Base-by-base conservation (phyloP, 208 protist species). In the Vickermania ingenoplastis region DNA sequence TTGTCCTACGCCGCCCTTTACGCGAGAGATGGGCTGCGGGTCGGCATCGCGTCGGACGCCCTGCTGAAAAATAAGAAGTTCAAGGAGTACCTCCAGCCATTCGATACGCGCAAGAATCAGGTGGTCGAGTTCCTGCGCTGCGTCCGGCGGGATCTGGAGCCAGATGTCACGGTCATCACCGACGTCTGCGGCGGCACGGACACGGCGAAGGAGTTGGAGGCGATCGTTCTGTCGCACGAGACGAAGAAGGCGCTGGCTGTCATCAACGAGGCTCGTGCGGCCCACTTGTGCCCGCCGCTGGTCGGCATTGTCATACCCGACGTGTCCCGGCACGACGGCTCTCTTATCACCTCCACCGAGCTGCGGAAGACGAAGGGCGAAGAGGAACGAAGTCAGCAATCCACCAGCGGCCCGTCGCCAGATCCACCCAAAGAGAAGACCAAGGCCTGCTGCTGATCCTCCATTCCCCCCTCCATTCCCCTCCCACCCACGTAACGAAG, bases 161-260 rank as follows among this genome's bases (percentile, higher is more conserved):
- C 92, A 27, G 70, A 87, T 51, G 55, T 91, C n/a, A 68, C 69
- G 4, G 68, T 66, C 0, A 94, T 94, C 36, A 54, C 52, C 0
- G 85, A 95, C 17, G 61, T 78, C 7, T 75, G 69, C 25, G 89
- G 89, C 13, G 89, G 89, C 11, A 86, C 86, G 1, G 74, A 89
- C 52, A 55, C 31, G n/a, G 86, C 86, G 50, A 56, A 63, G 5
- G 71, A 64, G 0, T 55, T 91, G 5, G 73, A 90, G 70, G 89
- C 89, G 4, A 58, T 95, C 4, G 73, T 88, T 22, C 69, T 92
- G 5, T 93, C 89, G 0, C 77, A 81, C 0, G 89, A 95, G 63
- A 95, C 89, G 22, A 72, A 73, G 27, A 48, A 58, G 5, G 75
- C 77, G 3, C 52, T 91, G 4, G 26, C 27, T 21, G 52, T 59